A percentile compares a stretch with the other conserved stretches of the same genome.
Conservation (phyloP, 768 basidiomycete genomes). For the Cyclocybe cylindracea region DNA sequence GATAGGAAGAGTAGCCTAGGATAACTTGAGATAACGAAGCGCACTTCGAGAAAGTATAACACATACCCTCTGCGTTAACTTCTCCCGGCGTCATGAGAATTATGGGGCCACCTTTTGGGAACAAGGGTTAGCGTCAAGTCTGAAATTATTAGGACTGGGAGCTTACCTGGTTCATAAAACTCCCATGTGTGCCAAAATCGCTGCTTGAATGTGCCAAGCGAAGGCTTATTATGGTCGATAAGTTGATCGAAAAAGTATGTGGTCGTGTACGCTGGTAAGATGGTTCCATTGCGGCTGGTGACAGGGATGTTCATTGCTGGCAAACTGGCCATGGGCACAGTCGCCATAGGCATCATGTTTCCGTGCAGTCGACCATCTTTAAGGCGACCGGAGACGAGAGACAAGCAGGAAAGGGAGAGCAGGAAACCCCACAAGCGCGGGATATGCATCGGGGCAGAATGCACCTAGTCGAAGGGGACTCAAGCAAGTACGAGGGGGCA, state of each 20-base stretch:
- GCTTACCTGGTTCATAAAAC: conserved; percentile 55
- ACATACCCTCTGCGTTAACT: conserved; percentile 49
- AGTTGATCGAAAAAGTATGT: conserved; percentile 60
- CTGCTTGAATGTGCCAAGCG: conserved; percentile 74
- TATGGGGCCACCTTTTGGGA: conserved; percentile 53
- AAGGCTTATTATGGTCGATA: conserved; percentile 56
- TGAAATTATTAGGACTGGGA: not conserved
- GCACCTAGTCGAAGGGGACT: not conserved
- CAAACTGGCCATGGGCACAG: conserved; percentile 32
- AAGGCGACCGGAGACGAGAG: conserved; percentile 19
- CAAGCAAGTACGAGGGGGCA: not conserved
- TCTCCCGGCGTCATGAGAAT: conserved; percentile 71
- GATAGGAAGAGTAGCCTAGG: conserved; percentile 50
- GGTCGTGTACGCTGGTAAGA: conserved; percentile 44
- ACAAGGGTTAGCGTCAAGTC: not conserved
- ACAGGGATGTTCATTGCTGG: conserved; percentile 33
- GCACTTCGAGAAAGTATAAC: conserved; percentile 1
- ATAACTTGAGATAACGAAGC: not conserved
- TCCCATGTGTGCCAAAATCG: conserved; percentile 73
- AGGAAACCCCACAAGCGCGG: conserved; percentile 21
- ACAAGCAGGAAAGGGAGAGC: conserved; percentile 18
- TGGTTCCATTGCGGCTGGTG: conserved; percentile 42
- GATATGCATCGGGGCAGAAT: conserved; percentile 8
- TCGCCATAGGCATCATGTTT: conserved; percentile 41
- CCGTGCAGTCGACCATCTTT: conserved; percentile 42